Evolutionary conservation across 768 basidiomycete genomes (phyloP).

Genomic region (Hericium coralloides): DNA sequence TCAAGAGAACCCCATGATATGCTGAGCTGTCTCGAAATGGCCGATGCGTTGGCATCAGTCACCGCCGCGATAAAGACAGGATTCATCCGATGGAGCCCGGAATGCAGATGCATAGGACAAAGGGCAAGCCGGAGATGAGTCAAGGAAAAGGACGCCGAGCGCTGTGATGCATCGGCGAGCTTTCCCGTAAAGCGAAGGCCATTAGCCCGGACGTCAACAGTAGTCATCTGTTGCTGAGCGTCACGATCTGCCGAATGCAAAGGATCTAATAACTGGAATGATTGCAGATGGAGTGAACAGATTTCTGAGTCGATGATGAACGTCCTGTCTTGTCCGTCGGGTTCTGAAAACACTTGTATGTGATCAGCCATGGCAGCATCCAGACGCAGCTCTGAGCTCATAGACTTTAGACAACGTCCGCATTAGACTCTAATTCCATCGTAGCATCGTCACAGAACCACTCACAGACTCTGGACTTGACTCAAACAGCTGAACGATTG

Average conservation of each 20-base stretch:
- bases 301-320: too few species aligned
- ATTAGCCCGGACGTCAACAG: background rate
- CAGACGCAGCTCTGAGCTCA: background rate
- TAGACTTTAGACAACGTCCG: background rate
- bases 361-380: background rate
- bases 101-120: background rate
- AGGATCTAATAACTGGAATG: too few species aligned
- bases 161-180: background rate
- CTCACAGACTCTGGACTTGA: conserved; percentile 1
- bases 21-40: too few species aligned
- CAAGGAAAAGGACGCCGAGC: background rate
- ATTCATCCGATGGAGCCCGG: too few species aligned
- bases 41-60: too few species aligned
- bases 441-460: background rate
- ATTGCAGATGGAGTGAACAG: too few species aligned
- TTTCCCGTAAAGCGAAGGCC: background rate
- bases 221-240: too few species aligned
- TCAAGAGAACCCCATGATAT: conserved; percentile 4
- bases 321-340: background rate
- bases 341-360: background rate
- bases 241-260: too few species aligned
- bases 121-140: background rate
- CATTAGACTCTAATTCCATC: background rate
- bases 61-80: too few species aligned
- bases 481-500: conserved; percentile 7